Base-by-base conservation (phyloP, 2,329 filamentous ascomycete species). In the Alternaria rosae region DNA sequence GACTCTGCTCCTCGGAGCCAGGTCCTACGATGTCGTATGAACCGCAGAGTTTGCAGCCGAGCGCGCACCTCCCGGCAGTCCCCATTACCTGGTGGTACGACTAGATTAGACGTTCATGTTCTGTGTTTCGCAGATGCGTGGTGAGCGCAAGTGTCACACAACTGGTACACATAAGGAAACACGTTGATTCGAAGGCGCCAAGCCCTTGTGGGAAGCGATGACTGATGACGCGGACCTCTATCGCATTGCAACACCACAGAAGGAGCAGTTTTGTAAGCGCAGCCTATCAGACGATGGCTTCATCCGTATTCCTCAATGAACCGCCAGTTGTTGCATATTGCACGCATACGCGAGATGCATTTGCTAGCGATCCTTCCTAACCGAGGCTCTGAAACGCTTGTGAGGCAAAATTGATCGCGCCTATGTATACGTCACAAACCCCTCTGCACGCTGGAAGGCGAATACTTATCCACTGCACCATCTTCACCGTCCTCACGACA, bases 301-400 rank as follows among this genome's bases (percentile, higher is more conserved):
- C 28, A 25, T 12, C 47, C 30, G 25, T 35, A 23, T 15, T 23
- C 23, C 35, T 20, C 43, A 6, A 45, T 15, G 11, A 15, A 30
- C 51, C 32, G n/a, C 15, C 17, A 38, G 42, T 26, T 23, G 28
- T 54, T 54, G 52, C 52, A 26, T 26, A 42, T 23, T 42, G 51
- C 35, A 41, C 15, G 13, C 43, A 15, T 47, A 57, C 44, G 30
- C 47, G 41, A 41, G 26, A 57, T 57, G 59, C 41, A 13, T n/a
- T 13, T 55, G 47, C 43, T 23, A 52, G 23, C 30, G 28, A 41
- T 56, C 17, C 38, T 35, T 32, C 7, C 38, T 58, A 57, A 43
- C 55, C 57, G 60, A 68, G 61, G 54, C 26, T 45, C 65, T 75
- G 71, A 76, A 76, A 76, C 75, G 59, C 62, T 65, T 64, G 65